These are phyloP conservation scores for Xylaria sp. DNA, from an alignment of 2,329 filamentous ascomycete genomes.

Conservation along the genomic window DNA sequence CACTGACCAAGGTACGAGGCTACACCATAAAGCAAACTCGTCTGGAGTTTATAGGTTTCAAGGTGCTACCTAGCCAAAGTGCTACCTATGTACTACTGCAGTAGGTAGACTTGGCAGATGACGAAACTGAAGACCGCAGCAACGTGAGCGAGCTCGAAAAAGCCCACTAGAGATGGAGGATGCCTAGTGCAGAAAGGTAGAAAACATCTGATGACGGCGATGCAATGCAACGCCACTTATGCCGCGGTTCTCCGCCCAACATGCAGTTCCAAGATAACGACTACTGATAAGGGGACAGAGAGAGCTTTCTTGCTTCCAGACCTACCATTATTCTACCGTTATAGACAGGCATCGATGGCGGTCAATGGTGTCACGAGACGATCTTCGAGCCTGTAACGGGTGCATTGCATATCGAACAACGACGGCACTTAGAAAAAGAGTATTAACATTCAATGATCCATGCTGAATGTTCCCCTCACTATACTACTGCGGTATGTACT, in stretches of 20 bases:
- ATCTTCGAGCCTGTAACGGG: constrained; percentile 7
- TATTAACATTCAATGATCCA: background rate
- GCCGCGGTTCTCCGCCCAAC: constrained; percentile 18
- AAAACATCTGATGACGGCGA: constrained; percentile 32
- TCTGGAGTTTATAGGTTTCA: constrained; percentile 4
- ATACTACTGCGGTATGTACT: background rate
- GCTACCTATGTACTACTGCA: background rate
- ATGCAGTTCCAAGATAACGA: constrained; percentile 24
- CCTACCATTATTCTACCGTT: background rate
- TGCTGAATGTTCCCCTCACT: background rate
- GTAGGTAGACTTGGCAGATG: constrained; percentile 15
- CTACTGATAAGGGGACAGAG: constrained; percentile 19
- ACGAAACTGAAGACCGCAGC: constrained; percentile 29
- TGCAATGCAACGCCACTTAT: constrained; percentile 35
- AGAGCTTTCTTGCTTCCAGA: background rate
- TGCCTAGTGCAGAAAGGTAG: background rate
- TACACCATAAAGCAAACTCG: background rate
- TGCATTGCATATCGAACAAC: background rate
- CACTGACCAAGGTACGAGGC: background rate
- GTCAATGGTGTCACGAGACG: constrained; percentile 24
- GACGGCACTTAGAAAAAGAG: background rate
- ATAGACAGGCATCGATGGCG: constrained; percentile 26
- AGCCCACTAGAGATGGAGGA: constrained; percentile 9
- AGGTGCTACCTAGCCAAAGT: background rate
- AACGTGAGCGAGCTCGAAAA: constrained; percentile 12